A percentile compares a stretch with the other conserved stretches of the same genome.
phyloP scores from a whole-genome alignment of 2,329 filamentous ascomycete genomes.

The Coniochaeta sp. region DNA sequence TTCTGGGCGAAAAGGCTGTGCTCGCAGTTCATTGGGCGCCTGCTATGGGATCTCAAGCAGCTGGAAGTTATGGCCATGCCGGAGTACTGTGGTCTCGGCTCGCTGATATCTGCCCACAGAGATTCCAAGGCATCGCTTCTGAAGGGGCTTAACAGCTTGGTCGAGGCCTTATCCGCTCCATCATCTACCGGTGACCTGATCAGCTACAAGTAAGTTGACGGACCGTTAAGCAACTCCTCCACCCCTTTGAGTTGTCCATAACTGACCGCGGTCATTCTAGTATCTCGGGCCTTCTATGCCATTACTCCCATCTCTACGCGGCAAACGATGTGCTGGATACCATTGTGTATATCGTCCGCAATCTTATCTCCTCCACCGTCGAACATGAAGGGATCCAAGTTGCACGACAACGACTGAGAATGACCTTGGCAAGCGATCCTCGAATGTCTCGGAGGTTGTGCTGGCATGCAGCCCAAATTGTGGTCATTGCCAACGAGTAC shows the following conservation, averaged over 20 bases:
- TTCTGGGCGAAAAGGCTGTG: conserved; percentile 22
- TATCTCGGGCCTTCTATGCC: conserved; percentile 18
- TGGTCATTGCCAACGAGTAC: conserved; percentile 21
- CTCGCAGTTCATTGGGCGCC: conserved; percentile 20
- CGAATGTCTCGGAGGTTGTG: conserved; percentile 14
- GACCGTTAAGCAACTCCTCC: conserved; percentile 4
- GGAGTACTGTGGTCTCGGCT: conserved; percentile 17
- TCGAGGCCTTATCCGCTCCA: conserved; percentile 15
- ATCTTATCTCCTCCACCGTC: conserved; percentile 12
- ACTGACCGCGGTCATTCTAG: conserved; percentile 11
- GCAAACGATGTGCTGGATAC: conserved; percentile 20
- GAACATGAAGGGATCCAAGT: conserved; percentile 13
- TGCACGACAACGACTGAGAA: conserved; percentile 16
- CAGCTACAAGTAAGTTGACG: conserved; percentile 18
- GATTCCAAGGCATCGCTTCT: conserved; percentile 16
- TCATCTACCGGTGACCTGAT: conserved; percentile 18
- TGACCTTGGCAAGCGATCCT: conserved; percentile 14
- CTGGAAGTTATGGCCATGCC: conserved; percentile 18
- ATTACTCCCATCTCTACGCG: conserved; percentile 21
- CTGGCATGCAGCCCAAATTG: conserved; percentile 23
- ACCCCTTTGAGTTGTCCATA: neutral
- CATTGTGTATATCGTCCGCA: conserved; percentile 22
- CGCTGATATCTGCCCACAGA: conserved; percentile 15
- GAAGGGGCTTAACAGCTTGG: conserved; percentile 12
- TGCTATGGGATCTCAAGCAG: conserved; percentile 23